Evolutionary conservation across 176 grass and related monocot species (phyloP).

Genomic region (Hordeum vulgare): DNA sequence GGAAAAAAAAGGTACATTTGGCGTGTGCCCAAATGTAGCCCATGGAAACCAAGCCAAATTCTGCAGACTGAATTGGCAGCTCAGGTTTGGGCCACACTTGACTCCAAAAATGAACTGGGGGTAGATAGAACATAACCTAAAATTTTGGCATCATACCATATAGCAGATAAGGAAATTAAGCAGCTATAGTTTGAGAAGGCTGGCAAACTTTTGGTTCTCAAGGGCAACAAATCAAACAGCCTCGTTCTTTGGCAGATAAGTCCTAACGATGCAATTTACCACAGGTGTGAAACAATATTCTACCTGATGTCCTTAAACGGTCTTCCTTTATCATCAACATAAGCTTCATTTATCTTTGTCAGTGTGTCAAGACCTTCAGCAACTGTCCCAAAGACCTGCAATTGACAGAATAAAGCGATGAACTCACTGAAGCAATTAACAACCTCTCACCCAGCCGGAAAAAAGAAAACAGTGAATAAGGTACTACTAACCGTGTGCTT

Average conservation of each 20-base stretch:
- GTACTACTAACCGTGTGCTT: conserved; percentile 76
- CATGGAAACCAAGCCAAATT: neutral
- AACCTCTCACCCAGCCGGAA: neutral
- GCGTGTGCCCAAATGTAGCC: neutral
- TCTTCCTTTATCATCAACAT: conserved; percentile 79
- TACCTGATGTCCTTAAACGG: conserved; percentile 96
- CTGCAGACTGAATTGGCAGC: neutral
- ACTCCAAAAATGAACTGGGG: neutral
- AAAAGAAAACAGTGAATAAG: neutral
- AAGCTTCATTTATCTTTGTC: conserved; percentile 95
- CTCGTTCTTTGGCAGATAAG: neutral
- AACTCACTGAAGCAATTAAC: neutral
- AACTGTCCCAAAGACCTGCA: conserved; percentile 79
- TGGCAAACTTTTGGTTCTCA: neutral
- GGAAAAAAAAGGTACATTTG: neutral
- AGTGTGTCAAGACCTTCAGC: conserved; percentile 85
- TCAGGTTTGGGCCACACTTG: neutral
- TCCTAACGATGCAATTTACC: conserved; percentile 8
- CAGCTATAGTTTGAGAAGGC: neutral
- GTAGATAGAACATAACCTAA: neutral
- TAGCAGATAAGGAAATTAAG: neutral
- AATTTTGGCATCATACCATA: neutral
- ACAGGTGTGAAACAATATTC: neutral
- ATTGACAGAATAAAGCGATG: neutral
- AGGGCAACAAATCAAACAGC: neutral